Conservation (phyloP, 2,329 filamentous ascomycete genomes). For the Paracoccidioides brasiliensis region DNA sequence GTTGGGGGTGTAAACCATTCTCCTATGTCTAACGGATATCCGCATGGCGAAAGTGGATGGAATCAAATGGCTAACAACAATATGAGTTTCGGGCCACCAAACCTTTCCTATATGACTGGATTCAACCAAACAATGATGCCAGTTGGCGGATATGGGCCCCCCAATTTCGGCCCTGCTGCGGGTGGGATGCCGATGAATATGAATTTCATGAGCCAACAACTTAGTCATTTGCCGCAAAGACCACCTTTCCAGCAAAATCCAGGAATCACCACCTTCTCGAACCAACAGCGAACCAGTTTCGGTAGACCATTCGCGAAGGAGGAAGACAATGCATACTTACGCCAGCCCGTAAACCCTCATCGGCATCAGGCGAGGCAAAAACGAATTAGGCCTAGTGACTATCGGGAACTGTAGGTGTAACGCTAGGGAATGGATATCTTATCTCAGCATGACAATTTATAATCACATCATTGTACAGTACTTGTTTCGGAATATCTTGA, state of each 20-base stretch:
- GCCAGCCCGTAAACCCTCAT: constrained; percentile 90
- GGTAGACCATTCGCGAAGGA: constrained; percentile 45
- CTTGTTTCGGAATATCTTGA: neutral
- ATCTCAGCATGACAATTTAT: neutral
- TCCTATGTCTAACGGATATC: constrained; percentile 28
- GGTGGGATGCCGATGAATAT: constrained; percentile 24
- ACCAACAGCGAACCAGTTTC: constrained; percentile 45
- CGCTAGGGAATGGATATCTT: neutral
- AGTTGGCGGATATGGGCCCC: constrained; percentile 20
- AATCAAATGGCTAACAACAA: constrained; percentile 36
- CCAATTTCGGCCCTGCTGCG: constrained; percentile 25
- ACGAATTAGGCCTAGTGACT: constrained; percentile 76
- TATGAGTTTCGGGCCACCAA: constrained; percentile 17
- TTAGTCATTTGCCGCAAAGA: constrained; percentile 19
- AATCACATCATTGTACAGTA: neutral
- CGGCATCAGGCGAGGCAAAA: constrained; percentile 72
- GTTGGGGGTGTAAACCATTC: constrained; percentile 24
- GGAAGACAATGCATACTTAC: constrained; percentile 85
- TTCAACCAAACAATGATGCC: constrained; percentile 16
- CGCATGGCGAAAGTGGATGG: constrained; percentile 23
- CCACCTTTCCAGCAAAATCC: constrained; percentile 20
- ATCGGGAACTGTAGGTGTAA: constrained; percentile 57
- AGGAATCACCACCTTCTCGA: constrained; percentile 37
- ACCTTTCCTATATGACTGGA: constrained; percentile 8
- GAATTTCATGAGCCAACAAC: constrained; percentile 24